Evolutionary conservation across 2,329 filamentous ascomycete species (phyloP).

Genomic region (Pezicula neosporulosa): DNA sequence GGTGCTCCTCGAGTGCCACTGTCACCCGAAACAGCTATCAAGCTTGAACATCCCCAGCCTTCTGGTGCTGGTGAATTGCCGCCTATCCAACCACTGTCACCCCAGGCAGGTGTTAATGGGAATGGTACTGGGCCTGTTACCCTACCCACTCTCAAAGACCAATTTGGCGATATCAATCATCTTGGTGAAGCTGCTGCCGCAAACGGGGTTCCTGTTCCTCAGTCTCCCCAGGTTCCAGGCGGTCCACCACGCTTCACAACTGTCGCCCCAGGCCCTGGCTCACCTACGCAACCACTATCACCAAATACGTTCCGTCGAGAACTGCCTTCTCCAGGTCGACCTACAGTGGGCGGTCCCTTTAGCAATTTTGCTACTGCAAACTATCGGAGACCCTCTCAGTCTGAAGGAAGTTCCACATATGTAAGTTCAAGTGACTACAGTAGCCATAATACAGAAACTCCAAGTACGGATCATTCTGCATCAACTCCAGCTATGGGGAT

Average conservation of each 20-base stretch:
- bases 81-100: constrained; percentile 23
- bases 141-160: constrained; percentile 25
- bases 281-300: constrained; percentile 26
- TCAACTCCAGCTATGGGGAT: constrained; percentile 41
- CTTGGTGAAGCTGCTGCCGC: constrained; percentile 15
- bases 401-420: constrained; percentile 18
- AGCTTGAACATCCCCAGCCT: constrained; percentile 12
- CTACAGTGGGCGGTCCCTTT: constrained; percentile 5
- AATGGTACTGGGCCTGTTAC: constrained; percentile 20
- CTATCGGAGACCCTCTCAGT: constrained; percentile 22
- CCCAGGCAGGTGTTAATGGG: constrained; percentile 22
- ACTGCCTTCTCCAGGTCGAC: constrained; percentile 31
- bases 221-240: constrained; percentile 23
- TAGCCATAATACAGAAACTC: constrained; percentile 39
- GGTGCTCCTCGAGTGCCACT: constrained; percentile 5
- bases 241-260: constrained; percentile 17
- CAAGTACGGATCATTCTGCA: constrained; percentile 40
- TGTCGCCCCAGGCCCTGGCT: constrained; percentile 17
- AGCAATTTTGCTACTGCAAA: constrained; percentile 9
- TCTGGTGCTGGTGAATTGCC: constrained; percentile 19
- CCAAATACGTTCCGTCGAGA: constrained; percentile 36
- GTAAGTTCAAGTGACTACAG: constrained; percentile 21
- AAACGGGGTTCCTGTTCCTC: constrained; percentile 19
- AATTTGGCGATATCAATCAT: constrained; percentile 25
- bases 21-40: constrained; percentile 12